Evolutionary conservation across 192 early-diverging fungal species (phyloP), one percentile per base, ranked within the genome.

Genomic region (Mortierella hygrophila): DNA sequence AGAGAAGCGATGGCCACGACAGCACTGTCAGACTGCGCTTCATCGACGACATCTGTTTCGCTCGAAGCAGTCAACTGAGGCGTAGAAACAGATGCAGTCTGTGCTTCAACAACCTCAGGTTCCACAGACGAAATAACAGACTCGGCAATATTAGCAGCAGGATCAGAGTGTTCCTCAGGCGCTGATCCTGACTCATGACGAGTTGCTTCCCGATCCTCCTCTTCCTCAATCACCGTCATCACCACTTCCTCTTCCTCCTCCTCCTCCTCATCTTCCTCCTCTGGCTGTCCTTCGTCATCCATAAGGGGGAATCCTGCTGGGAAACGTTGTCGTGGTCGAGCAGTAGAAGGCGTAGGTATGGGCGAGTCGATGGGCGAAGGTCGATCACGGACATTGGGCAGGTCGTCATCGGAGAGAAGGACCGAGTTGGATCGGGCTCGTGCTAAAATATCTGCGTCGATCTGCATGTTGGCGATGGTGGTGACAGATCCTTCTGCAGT

Each of bases 301-400:
- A 40, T 37, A 21, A 86, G 84, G 0, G 71, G 72, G 40, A 86
- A 57, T 8, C 84, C 79, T 18, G 84, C 75, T 35, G 84, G 84
- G 77, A 86, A 86, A 1, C 84, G 78, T 26, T 70, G 63, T n/a
- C 75, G 69, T 47, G 84, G 84, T 60, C 84, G 79, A 23, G 84
- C 84, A n/a, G 84, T 86, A 11, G 84, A 86, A 1, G 84, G 84
- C 21, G 84, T 86, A 9, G 84, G 84, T 8, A 86, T 81, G 23
- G 84, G 84, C 1, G 84, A 86, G 40, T 86, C 84, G 8, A 86
- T 44, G 5, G 84, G 84, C 4, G 84, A 86, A n/a, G 75, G 49
- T 21, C 32, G 76, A 38, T 74, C 82, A 16, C 63, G 42, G 8
- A 68, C 49, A 37, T 4, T 38, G 23, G 72, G 52, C 20, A 74